These are phyloP conservation scores for Didymella sp. DNA, from an alignment of 2,329 filamentous ascomycete species.

Conservation along the genomic window DNA sequence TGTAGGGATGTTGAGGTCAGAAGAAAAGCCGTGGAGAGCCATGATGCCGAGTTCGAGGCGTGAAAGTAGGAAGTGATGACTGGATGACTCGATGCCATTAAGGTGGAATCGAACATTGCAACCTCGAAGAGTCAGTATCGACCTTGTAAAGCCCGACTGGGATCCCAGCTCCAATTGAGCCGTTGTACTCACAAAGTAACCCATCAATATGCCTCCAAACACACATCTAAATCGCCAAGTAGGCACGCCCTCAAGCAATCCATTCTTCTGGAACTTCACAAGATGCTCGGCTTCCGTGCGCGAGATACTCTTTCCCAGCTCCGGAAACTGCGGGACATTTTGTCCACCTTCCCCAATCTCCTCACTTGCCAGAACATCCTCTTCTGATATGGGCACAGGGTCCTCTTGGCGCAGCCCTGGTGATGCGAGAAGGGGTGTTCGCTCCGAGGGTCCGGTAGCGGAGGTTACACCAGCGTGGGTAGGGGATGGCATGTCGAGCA, in stretches of 20 bases:
- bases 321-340: constrained; percentile 32
- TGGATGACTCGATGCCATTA: constrained; percentile 83
- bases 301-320: constrained; percentile 29
- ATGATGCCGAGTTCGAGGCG: constrained; percentile 79
- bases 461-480: constrained; percentile 4
- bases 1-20: constrained; percentile 79
- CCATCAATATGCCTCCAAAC: constrained; percentile 47
- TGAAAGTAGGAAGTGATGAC: constrained; percentile 83
- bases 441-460: constrained; percentile 31
- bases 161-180: neutral
- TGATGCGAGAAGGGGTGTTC: constrained; percentile 42
- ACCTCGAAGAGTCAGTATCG: constrained; percentile 48
- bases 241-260: constrained; percentile 43
- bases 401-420: constrained; percentile 22
- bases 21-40: constrained; percentile 81
- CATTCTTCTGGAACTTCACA: constrained; percentile 40
- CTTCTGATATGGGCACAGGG: constrained; percentile 32
- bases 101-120: constrained; percentile 72
- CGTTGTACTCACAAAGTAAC: constrained; percentile 47
- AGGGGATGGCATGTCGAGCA: constrained; percentile 7
- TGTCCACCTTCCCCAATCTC: constrained; percentile 34
- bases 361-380: constrained; percentile 31
- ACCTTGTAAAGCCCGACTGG: neutral
- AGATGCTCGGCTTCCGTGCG: constrained; percentile 30
- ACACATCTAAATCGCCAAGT: constrained; percentile 47